phyloP scores from a whole-genome alignment of 139 green algal genomes.

The Micractinium conductrix region DNA sequence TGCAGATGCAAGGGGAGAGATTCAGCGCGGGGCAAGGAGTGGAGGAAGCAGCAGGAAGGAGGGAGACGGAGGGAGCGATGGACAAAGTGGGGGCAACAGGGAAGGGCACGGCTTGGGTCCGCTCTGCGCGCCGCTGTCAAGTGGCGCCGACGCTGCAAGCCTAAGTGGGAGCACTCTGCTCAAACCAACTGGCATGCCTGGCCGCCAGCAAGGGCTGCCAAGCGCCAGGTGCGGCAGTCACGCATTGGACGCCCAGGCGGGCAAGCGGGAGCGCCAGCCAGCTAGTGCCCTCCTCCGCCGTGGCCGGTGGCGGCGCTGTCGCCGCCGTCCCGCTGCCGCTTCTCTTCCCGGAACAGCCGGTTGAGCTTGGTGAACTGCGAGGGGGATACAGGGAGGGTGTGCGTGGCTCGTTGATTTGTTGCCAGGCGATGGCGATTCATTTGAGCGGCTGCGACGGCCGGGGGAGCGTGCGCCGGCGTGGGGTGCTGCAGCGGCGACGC shows the following conservation, averaged over 20 bases:
- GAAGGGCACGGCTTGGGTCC: too few species aligned
- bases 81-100: background rate
- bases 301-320: background rate
- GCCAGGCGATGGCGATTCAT: too few species aligned
- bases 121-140: background rate
- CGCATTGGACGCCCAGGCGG: too few species aligned
- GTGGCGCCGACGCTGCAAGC: background rate
- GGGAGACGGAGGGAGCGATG: background rate
- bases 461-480: too few species aligned
- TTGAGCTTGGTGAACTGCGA: conserved; percentile 49
- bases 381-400: background rate
- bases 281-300: conserved; percentile 20
- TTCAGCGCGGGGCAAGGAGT: background rate
- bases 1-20: too few species aligned
- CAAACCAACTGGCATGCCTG: background rate
- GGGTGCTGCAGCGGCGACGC: too few species aligned
- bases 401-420: background rate
- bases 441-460: too few species aligned
- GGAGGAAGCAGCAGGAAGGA: background rate
- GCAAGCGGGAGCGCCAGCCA: background rate
- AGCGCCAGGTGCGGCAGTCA: too few species aligned
- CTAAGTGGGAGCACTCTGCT: background rate
- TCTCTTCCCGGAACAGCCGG: conserved; percentile 39
- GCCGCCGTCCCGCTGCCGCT: conserved; percentile 36
- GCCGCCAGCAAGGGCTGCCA: background rate